Conservation (phyloP, 2,329 filamentous ascomycete genomes). For the Pyrenophora tritici-repentis region DNA sequence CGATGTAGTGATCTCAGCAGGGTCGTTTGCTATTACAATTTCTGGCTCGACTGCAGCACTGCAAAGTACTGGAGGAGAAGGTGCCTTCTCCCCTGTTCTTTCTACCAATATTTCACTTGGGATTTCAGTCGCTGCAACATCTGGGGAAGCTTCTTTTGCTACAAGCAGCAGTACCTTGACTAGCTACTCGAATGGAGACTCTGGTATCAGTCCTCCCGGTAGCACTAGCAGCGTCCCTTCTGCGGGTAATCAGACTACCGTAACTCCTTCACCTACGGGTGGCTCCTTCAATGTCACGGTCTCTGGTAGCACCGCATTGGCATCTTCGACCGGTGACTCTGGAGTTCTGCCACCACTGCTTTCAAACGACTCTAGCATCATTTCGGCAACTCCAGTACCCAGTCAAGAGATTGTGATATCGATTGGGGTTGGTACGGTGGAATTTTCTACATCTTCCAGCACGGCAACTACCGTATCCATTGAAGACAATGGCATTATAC, state of each 20-base stretch:
- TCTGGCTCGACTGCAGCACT: slow-evolving; percentile 5
- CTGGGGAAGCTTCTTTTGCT: slow-evolving; percentile 3
- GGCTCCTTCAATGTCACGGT: slow-evolving; percentile 17
- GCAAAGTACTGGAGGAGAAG: slow-evolving; percentile 13
- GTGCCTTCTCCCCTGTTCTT: slow-evolving; percentile 14
- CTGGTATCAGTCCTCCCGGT: slow-evolving; percentile 8
- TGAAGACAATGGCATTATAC: slow-evolving; percentile 12
- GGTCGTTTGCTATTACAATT: no score
- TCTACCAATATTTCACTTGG: slow-evolving; percentile 5
- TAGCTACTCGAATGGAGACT: slow-evolving; percentile 13
- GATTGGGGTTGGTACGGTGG: neutral
- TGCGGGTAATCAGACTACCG: neutral
- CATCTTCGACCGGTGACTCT: slow-evolving; percentile 7
- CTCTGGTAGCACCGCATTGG: slow-evolving; percentile 14
- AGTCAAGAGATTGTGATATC: slow-evolving; percentile 1
- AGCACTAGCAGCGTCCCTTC: neutral
- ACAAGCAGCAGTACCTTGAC: slow-evolving; percentile 8
- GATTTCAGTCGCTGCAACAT: neutral
- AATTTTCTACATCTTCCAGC: neutral
- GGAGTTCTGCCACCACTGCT: slow-evolving; percentile 12
- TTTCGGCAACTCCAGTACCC: neutral
- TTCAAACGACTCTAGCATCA: slow-evolving; percentile 6
- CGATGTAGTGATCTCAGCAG: neutral
- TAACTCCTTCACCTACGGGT: neutral
- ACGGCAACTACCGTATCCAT: slow-evolving; percentile 10